Conservation (phyloP, 2,329 filamentous ascomycete species). For the Fusarium proliferatum region DNA sequence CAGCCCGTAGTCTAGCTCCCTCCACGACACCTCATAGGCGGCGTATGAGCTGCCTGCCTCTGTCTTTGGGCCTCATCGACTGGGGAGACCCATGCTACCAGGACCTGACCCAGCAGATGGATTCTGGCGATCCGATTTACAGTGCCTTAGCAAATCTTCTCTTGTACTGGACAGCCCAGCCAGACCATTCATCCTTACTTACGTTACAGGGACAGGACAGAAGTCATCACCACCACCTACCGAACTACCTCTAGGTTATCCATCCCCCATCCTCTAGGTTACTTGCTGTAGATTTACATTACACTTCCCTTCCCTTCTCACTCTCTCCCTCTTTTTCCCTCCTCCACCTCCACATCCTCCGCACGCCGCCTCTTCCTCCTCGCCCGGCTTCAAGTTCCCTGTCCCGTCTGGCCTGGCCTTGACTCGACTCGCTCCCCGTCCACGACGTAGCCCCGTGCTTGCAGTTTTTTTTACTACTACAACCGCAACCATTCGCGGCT, state of each 20-base stretch:
- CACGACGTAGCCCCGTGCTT: constrained; percentile 24
- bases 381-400: constrained; percentile 30
- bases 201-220: constrained; percentile 34
- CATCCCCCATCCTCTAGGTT: constrained; percentile 20
- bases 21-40: not conserved
- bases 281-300: constrained; percentile 15
- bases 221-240: constrained; percentile 47
- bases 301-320: constrained; percentile 6
- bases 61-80: constrained; percentile 38
- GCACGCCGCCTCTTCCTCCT: constrained; percentile 36
- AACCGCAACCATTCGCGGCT: constrained; percentile 36
- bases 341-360: constrained; percentile 24
- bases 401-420: constrained; percentile 31
- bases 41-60: not conserved
- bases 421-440: constrained; percentile 34
- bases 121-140: constrained; percentile 13
- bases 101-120: not conserved
- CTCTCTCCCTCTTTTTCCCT: constrained; percentile 26
- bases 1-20: not conserved
- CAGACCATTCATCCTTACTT: constrained; percentile 3
- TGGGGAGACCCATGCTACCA: constrained; percentile 40
- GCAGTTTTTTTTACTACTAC: constrained; percentile 25
- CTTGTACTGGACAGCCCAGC: constrained; percentile 15
- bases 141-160: constrained; percentile 48
- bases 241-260: constrained; percentile 25